A percentile compares a stretch with the other conserved stretches of the same genome.
phyloP scores from a whole-genome alignment of 2,329 filamentous ascomycete species.

The Sporothrix protearum region DNA sequence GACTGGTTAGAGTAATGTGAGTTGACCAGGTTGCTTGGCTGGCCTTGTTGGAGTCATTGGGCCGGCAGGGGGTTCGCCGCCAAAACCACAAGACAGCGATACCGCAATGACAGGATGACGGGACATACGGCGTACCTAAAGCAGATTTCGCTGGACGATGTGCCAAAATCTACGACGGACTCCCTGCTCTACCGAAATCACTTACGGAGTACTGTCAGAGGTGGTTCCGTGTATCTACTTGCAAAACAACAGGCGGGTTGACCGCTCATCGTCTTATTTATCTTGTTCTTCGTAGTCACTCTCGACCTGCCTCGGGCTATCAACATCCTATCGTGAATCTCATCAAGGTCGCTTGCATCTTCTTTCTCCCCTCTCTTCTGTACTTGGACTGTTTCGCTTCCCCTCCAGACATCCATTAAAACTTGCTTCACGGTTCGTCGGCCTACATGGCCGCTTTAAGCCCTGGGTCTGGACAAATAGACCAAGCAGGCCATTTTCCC shows the following conservation, averaged over 20 bases:
- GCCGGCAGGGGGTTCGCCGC: background rate
- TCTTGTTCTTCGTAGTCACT: background rate
- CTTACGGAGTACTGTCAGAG: background rate
- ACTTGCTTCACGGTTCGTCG: conserved; percentile 4
- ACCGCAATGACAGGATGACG: background rate
- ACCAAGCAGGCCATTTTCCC: background rate
- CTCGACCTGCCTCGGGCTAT: no score
- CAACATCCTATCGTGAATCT: no score
- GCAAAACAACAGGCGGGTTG: background rate
- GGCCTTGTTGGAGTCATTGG: background rate
- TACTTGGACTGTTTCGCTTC: background rate
- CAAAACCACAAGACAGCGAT: background rate
- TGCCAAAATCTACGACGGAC: background rate
- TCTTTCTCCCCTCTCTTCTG: background rate
- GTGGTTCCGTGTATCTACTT: background rate
- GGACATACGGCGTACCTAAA: background rate
- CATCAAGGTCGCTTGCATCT: no score
- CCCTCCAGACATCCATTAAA: background rate
- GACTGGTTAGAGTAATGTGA: background rate
- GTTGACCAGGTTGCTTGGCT: background rate
- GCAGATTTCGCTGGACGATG: background rate
- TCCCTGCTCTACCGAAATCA: background rate
- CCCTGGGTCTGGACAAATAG: background rate
- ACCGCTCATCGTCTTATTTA: background rate
- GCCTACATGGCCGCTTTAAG: conserved; percentile 5